These are phyloP conservation scores for Limnanthes douglasii DNA, from an alignment of 345 rosid species.

Conservation along the genomic window DNA sequence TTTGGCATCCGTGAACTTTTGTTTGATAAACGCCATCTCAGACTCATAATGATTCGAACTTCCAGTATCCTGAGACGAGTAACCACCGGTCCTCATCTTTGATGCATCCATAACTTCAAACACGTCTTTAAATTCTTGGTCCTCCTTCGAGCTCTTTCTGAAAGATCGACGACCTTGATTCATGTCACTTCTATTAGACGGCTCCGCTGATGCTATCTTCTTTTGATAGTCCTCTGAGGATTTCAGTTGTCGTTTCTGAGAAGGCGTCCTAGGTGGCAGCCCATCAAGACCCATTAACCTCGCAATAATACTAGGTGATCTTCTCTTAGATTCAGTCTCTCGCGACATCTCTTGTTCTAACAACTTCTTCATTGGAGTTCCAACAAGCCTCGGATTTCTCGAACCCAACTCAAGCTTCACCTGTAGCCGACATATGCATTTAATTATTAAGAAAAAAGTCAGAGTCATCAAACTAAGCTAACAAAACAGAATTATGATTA, in stretches of 20 bases:
- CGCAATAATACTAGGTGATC: constrained; percentile 75
- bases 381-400: constrained; percentile 23
- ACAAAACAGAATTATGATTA: too few species aligned
- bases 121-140: constrained; percentile 90
- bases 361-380: constrained; percentile 54
- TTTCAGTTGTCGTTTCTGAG: constrained; percentile 28
- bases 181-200: constrained; percentile 20
- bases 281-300: constrained; percentile 94
- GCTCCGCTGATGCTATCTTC: constrained; percentile 12
- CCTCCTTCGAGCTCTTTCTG: constrained; percentile 53
- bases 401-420: constrained; percentile 23
- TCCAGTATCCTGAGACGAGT: constrained; percentile 15
- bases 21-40: constrained; percentile 60
- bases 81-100: constrained; percentile 25
- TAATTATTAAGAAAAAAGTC: background rate
- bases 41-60: constrained; percentile 30
- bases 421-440: constrained; percentile 15
- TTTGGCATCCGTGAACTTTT: constrained; percentile 67
- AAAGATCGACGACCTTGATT: constrained; percentile 34
- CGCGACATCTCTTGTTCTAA: constrained; percentile 74
- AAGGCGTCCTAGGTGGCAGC: constrained; percentile 41
- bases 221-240: constrained; percentile 17
- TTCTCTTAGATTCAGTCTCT: constrained; percentile 53
- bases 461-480: constrained; percentile 1
- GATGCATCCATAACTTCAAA: constrained; percentile 71